A percentile compares a stretch with the other conserved stretches of the same genome.
phyloP scores from a whole-genome alignment of 495 filamentous ascomycete genomes.

The Daldinia childiae region DNA sequence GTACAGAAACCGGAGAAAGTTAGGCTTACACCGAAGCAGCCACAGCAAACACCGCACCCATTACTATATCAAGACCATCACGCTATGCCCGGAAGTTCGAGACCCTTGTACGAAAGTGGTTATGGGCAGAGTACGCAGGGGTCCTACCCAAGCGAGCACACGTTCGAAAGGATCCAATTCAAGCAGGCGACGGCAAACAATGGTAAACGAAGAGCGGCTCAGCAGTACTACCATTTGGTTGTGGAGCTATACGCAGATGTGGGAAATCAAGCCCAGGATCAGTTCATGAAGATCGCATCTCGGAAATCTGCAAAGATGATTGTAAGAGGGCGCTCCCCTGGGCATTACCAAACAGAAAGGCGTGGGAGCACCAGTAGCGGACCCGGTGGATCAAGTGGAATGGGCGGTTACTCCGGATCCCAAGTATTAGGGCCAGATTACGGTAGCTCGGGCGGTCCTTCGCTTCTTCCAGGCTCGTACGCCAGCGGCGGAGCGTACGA shows the following conservation, averaged over 20 bases:
- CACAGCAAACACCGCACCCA: conserved; percentile 57
- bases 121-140: conserved; percentile 51
- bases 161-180: conserved; percentile 96
- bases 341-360: conserved; percentile 89
- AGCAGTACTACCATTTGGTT: conserved; percentile 93
- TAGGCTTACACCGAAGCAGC: conserved; percentile 71
- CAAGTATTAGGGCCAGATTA: conserved; percentile 53
- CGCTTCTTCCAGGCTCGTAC: conserved; percentile 48
- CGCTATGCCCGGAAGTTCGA: conserved; percentile 50
- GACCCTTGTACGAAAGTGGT: conserved; percentile 51
- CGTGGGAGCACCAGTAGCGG: conserved; percentile 77
- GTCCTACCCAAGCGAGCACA: conserved; percentile 64
- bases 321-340: conserved; percentile 90
- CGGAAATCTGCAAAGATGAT: conserved; percentile 87
- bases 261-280: conserved; percentile 53
- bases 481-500: conserved; percentile 48
- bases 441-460: conserved; percentile 38
- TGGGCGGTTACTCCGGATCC: conserved; percentile 52
- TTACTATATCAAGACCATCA: conserved; percentile 49
- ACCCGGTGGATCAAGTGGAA: conserved; percentile 67
- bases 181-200: conserved; percentile 97
- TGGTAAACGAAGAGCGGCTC: conserved; percentile 87
- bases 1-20: conserved; percentile 79
- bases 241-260: conserved; percentile 89
- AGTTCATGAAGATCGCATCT: conserved; percentile 81